A percentile compares a stretch with the other conserved stretches of the same genome.
These are phyloP conservation scores for Mitragyna speciosa DNA, from an alignment of 257 asterid species.

Conservation along the genomic window DNA sequence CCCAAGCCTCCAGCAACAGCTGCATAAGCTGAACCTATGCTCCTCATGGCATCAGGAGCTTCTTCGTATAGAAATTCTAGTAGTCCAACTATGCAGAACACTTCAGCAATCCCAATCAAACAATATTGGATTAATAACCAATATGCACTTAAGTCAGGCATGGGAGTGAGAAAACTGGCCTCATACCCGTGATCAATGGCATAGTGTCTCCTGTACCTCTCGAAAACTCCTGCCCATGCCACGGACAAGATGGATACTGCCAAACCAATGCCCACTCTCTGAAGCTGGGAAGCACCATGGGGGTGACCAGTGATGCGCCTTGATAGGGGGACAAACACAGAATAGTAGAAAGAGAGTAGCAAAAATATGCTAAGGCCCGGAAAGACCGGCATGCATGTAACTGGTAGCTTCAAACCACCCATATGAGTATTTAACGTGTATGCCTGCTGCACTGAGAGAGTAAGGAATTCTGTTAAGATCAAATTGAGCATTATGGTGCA, in stretches of 20 bases:
- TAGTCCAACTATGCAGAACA: slow-evolving; percentile 85
- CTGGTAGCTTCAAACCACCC: slow-evolving; percentile 85
- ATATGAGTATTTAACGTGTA: slow-evolving; percentile 86
- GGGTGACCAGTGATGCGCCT: slow-evolving; percentile 91
- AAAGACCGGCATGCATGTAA: slow-evolving; percentile 97
- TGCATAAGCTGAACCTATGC: slow-evolving; percentile 95
- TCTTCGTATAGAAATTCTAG: slow-evolving; percentile 90
- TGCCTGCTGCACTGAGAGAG: slow-evolving; percentile 95
- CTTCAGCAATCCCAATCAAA: slow-evolving; percentile 96
- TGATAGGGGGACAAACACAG: slow-evolving; percentile 78
- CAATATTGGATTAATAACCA: slow-evolving; percentile 95
- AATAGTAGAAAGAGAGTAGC: slow-evolving; percentile 79
- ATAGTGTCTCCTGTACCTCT: slow-evolving; percentile 77
- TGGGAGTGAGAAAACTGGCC: slow-evolving; percentile 73
- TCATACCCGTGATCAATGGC: slow-evolving; percentile 72
- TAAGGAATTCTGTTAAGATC: slow-evolving; percentile 74
- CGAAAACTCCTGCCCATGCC: slow-evolving; percentile 82
- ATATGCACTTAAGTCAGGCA: slow-evolving; percentile 82
- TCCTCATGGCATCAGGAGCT: slow-evolving; percentile 99
- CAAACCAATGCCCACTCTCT: slow-evolving; percentile 92
- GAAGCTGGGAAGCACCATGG: slow-evolving; percentile 97
- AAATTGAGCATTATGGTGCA: slow-evolving; percentile 85
- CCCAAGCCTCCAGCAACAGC: slow-evolving; percentile 98
- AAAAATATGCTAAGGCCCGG: slow-evolving; percentile 95
- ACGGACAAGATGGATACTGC: slow-evolving; percentile 79